A percentile compares a stretch with the other conserved stretches of the same genome.
These are phyloP conservation scores for Syzygium aromaticum DNA, from an alignment of 345 rosid genomes.

Conservation along the genomic window DNA sequence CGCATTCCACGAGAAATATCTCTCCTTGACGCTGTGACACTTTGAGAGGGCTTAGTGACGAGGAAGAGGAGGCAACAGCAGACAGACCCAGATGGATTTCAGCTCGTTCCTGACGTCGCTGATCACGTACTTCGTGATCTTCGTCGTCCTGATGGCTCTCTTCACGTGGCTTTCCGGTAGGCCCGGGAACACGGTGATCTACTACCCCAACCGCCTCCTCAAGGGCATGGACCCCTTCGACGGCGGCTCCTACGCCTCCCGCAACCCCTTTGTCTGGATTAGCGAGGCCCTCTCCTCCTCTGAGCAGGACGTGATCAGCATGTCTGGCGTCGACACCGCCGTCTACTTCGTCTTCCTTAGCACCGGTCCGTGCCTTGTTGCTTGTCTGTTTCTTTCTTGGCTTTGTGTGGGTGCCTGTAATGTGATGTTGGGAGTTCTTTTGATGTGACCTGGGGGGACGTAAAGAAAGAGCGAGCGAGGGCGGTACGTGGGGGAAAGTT, in stretches of 20 bases:
- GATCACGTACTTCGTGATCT: conserved; percentile 55
- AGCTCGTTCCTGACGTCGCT: conserved; percentile 71
- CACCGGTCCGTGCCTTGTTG: conserved; percentile 35
- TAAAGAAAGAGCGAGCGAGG: no score
- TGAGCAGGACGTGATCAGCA: conserved; percentile 53
- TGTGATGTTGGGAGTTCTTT: not conserved
- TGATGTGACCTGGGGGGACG: no score
- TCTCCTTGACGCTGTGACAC: not conserved
- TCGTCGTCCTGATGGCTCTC: conserved; percentile 54
- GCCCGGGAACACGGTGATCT: conserved; percentile 54
- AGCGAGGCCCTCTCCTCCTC: conserved; percentile 47
- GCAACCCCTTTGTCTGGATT: conserved; percentile 76
- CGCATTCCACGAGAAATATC: not conserved
- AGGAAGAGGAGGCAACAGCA: not conserved
- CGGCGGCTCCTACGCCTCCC: conserved; percentile 26
- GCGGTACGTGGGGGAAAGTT: no score
- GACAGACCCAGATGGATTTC: conserved; percentile 47
- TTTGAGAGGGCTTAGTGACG: not conserved
- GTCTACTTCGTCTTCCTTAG: conserved; percentile 88
- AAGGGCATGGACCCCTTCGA: conserved; percentile 68
- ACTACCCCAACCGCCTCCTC: conserved; percentile 80
- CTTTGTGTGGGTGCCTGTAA: not conserved
- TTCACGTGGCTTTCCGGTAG: conserved; percentile 61
- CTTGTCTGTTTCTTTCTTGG: not conserved
- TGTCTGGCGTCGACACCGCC: conserved; percentile 84